Conservation (phyloP, 2,329 filamentous ascomycete genomes). For the Blumeria graminis region DNA sequence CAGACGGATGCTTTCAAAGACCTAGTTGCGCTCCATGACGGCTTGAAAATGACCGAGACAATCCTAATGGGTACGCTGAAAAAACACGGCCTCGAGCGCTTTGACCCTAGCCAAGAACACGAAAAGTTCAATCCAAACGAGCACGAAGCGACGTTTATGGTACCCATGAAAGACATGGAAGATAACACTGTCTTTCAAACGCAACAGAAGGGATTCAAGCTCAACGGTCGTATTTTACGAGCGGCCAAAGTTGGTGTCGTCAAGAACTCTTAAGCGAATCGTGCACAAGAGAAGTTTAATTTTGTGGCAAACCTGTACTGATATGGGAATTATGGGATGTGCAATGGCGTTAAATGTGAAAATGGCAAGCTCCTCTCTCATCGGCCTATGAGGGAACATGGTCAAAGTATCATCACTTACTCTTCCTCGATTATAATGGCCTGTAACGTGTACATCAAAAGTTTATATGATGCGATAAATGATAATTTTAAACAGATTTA, state of each 20-base stretch:
- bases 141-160: slow-evolving; percentile 93
- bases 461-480: no score
- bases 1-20: slow-evolving; percentile 38
- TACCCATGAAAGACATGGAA: slow-evolving; percentile 66
- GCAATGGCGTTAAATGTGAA: no score
- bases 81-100: slow-evolving; percentile 83
- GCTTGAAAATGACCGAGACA: slow-evolving; percentile 81
- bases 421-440: no score
- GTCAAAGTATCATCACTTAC: no score
- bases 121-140: slow-evolving; percentile 91
- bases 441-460: no score
- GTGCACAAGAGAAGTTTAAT: no score
- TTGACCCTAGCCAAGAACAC: slow-evolving; percentile 44
- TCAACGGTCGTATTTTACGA: slow-evolving; percentile 74
- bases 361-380: no score
- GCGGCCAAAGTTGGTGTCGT: slow-evolving; percentile 93
- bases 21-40: slow-evolving; percentile 58
- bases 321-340: no score
- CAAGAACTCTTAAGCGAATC: slow-evolving; percentile 33
- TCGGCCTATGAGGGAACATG: no score
- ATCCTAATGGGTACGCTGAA: slow-evolving; percentile 72
- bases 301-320: no score
- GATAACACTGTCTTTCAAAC: slow-evolving; percentile 76
- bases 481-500: no score
- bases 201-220: slow-evolving; percentile 85